Conservation (phyloP, 139 green algal genomes). For the Auxenochlorella pyrenoidosa region DNA sequence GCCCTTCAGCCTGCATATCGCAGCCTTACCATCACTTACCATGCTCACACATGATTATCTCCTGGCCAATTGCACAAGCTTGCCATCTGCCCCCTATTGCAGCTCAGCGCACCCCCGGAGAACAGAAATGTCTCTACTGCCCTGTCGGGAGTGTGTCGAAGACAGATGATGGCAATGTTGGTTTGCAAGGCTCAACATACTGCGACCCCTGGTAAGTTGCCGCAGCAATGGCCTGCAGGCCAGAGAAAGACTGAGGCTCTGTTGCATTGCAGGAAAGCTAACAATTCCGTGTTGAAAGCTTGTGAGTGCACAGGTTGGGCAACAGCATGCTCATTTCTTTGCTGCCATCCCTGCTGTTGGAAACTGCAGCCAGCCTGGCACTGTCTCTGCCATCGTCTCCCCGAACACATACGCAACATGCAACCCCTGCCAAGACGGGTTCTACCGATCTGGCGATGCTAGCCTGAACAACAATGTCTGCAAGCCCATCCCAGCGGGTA, state of each 20-base stretch:
- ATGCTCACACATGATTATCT: background rate
- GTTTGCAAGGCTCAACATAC: background rate
- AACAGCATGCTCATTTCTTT: background rate
- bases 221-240: background rate
- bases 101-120: background rate
- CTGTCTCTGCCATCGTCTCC: background rate
- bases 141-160: background rate
- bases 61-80: too few species aligned
- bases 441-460: constrained; percentile 17
- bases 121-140: constrained; percentile 9
- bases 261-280: background rate
- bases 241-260: background rate
- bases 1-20: too few species aligned
- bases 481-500: constrained; percentile 11
- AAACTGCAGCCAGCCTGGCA: background rate
- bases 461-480: constrained; percentile 6
- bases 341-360: background rate
- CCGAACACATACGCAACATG: background rate
- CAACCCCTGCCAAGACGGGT: background rate
- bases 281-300: background rate
- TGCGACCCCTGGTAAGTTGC: constrained; percentile 6
- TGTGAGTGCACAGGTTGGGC: background rate
- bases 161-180: background rate
- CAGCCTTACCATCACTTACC: too few species aligned
- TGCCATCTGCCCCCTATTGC: background rate